Conservation (phyloP, 257 asterid genomes). For the Prunella vulgaris region DNA sequence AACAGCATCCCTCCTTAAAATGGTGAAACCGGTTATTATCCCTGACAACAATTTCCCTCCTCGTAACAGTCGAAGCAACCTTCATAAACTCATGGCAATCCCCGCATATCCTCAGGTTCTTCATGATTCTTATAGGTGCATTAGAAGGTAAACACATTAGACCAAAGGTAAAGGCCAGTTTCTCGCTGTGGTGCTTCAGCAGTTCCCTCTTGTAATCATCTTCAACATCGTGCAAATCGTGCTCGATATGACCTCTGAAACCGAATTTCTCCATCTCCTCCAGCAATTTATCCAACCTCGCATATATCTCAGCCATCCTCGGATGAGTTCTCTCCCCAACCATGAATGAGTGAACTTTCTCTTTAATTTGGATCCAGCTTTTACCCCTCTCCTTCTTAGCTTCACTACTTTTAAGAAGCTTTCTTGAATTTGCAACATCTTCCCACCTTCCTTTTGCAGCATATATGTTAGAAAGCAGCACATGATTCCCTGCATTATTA, state of each 20-base stretch:
- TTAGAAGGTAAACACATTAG: slow-evolving; percentile 56
- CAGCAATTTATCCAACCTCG: slow-evolving; percentile 48
- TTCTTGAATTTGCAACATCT: slow-evolving; percentile 70
- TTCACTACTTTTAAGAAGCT: slow-evolving; percentile 56
- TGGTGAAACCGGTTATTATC: slow-evolving; percentile 88
- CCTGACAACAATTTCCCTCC: slow-evolving; percentile 68
- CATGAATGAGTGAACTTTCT: slow-evolving; percentile 70
- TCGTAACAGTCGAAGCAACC: slow-evolving; percentile 57
- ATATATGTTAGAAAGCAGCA: slow-evolving; percentile 72
- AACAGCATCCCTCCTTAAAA: slow-evolving; percentile 62
- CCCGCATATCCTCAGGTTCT: slow-evolving; percentile 88
- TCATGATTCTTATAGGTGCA: slow-evolving; percentile 82
- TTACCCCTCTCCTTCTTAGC: slow-evolving; percentile 85
- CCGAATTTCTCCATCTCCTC: slow-evolving; percentile 61
- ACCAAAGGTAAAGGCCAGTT: slow-evolving; percentile 79
- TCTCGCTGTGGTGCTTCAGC: slow-evolving; percentile 84
- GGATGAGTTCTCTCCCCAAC: slow-evolving; percentile 74
- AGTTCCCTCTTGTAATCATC: slow-evolving; percentile 58
- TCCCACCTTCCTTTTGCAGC: slow-evolving; percentile 77
- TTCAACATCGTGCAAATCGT: slow-evolving; percentile 79
- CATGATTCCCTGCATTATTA: slow-evolving; percentile 78
- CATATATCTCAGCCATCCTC: slow-evolving; percentile 54
- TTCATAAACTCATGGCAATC: slow-evolving; percentile 95
- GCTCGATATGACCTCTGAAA: slow-evolving; percentile 58
- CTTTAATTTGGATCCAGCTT: slow-evolving; percentile 87